Percentiles rank a stretch among this genome's conserved stretches.
Conservation (phyloP, 371 early-diverging fungal species). For the Lichtheimia hyalospora region DNA sequence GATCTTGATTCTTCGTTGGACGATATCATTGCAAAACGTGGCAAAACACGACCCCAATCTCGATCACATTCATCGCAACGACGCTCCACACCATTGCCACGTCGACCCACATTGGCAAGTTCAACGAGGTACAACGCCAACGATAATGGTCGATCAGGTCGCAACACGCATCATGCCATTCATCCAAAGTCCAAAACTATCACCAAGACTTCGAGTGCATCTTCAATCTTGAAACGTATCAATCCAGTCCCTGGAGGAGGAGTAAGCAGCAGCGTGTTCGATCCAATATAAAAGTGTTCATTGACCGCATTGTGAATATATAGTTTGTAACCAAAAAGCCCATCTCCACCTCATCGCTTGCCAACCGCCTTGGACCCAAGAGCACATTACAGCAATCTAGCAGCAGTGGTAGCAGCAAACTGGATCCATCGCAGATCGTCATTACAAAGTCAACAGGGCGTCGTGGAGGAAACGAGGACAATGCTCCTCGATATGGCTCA, state of each 20-base stretch:
- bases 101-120: background rate
- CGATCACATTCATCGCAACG: background rate
- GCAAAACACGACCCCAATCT: background rate
- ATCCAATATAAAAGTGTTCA: background rate
- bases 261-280: background rate
- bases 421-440: conserved; percentile 17
- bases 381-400: background rate
- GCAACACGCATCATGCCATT: background rate
- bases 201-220: background rate
- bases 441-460: conserved; percentile 13
- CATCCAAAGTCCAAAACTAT: background rate
- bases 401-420: background rate
- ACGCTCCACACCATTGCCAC: background rate
- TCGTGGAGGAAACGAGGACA: too few relatives aligned
- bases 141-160: background rate
- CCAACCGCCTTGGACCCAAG: background rate
- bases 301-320: background rate
- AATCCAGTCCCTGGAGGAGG: background rate
- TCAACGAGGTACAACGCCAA: background rate
- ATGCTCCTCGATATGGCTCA: too few relatives aligned
- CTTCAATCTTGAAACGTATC: background rate
- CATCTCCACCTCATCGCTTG: background rate
- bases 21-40: conserved; percentile 21
- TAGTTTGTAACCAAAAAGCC: background rate
- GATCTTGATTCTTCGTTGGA: conserved; percentile 23